These are phyloP conservation scores for Arthrobotrys sinensis DNA, from an alignment of 2,329 filamentous ascomycete genomes.

Conservation along the genomic window DNA sequence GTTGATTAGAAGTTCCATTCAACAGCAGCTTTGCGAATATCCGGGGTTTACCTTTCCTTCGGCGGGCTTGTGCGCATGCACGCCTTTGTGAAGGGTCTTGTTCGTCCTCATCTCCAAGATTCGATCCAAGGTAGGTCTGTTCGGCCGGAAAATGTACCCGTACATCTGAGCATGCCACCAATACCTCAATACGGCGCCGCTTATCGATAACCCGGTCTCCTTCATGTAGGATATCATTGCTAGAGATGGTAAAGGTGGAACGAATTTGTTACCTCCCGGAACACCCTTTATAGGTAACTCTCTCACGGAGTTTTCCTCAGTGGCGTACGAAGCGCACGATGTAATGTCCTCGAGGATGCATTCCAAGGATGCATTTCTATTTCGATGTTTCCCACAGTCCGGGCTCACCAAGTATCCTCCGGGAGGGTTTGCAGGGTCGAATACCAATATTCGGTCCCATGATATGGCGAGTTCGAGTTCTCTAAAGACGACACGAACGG, in stretches of 20 bases:
- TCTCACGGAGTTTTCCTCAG: constrained; percentile 40
- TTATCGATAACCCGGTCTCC: constrained; percentile 19
- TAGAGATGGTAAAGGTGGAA: constrained; percentile 28
- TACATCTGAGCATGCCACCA: constrained; percentile 58
- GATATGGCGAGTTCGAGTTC: constrained; percentile 43
- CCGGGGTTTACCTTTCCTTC: constrained; percentile 23
- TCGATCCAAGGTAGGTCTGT: constrained; percentile 26
- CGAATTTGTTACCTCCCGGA: constrained; percentile 20
- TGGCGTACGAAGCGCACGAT: constrained; percentile 42
- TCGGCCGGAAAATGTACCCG: constrained; percentile 49
- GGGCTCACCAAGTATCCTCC: constrained; percentile 23
- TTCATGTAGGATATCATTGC: constrained; percentile 45
- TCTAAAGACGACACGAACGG: constrained; percentile 44
- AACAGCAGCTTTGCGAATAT: too few species aligned
- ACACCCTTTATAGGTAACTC: neutral
- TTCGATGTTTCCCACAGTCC: constrained; percentile 29
- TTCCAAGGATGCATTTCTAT: constrained; percentile 36
- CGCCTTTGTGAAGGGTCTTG: constrained; percentile 12
- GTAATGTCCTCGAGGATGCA: constrained; percentile 53
- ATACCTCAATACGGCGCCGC: constrained; percentile 44
- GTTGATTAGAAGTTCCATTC: neutral
- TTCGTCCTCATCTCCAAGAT: constrained; percentile 55
- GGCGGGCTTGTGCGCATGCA: constrained; percentile 20
- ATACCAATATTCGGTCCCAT: constrained; percentile 42
- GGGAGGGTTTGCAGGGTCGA: constrained; percentile 40